These are phyloP conservation scores for Chaetomiaceae sp. DNA, from an alignment of 2,329 filamentous ascomycete genomes.

Conservation along the genomic window DNA sequence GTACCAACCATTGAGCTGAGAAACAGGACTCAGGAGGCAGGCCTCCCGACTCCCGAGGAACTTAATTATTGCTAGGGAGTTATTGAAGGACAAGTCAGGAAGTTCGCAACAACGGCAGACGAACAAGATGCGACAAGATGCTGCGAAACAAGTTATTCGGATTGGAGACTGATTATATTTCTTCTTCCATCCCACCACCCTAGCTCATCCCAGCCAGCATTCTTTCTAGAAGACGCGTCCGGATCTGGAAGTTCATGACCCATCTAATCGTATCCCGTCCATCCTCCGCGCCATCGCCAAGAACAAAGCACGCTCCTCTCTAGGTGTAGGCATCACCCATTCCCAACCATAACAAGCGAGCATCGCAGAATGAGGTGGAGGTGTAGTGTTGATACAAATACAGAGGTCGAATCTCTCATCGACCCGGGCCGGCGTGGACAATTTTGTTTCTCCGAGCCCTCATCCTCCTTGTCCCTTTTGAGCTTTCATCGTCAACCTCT, in stretches of 20 bases:
- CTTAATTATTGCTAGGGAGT: no score
- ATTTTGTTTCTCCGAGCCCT: not conserved
- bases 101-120: no score
- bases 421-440: not conserved
- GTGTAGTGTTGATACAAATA: slow-evolving; percentile 8
- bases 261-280: slow-evolving; percentile 10
- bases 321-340: slow-evolving; percentile 6
- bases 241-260: not conserved
- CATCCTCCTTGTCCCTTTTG: slow-evolving; percentile 2
- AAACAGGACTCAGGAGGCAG: no score
- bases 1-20: no score
- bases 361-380: not conserved
- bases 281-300: not conserved
- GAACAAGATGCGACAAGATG: no score
- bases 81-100: no score
- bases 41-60: no score
- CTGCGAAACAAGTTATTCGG: not conserved
- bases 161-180: slow-evolving; percentile 16
- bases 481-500: not conserved
- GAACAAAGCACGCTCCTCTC: not conserved
- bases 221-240: not conserved
- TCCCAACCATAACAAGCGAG: slow-evolving; percentile 6
- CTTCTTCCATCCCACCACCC: not conserved
- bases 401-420: not conserved
- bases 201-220: not conserved